Evolutionary conservation across 495 filamentous ascomycete species (phyloP).

Genomic region (Tuber aestivum): DNA sequence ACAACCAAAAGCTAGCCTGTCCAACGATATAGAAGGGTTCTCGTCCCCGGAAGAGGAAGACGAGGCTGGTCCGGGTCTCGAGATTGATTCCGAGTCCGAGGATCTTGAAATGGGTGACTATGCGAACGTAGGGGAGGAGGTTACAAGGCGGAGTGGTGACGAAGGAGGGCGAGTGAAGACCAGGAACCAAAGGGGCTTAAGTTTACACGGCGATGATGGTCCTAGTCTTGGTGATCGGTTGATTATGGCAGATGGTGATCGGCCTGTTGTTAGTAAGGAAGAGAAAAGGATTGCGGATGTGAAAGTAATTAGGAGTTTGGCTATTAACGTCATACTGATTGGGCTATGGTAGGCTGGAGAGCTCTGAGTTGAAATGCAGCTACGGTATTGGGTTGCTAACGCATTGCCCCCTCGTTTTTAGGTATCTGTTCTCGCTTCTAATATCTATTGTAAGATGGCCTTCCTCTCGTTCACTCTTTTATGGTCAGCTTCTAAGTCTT

Average conservation of each 20-base stretch:
- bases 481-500: conserved; percentile 15
- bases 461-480: not conserved
- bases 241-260: conserved; percentile 53
- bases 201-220: conserved; percentile 15
- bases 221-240: conserved; percentile 30
- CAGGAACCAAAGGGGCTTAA: conserved; percentile 28
- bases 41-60: conserved; percentile 7
- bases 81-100: conserved; percentile 38
- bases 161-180: conserved; percentile 22
- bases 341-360: conserved; percentile 61
- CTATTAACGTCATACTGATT: conserved; percentile 71
- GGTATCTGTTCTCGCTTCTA: conserved; percentile 77
- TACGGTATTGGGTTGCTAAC: conserved; percentile 16
- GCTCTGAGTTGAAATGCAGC: not conserved
- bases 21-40: conserved; percentile 11
- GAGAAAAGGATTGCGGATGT: conserved; percentile 65
- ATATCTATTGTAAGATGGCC: conserved; percentile 76
- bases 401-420: conserved; percentile 8
- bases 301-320: conserved; percentile 59
- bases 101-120: conserved; percentile 42
- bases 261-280: conserved; percentile 51
- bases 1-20: conserved; percentile 12
- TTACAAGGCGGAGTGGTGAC: conserved; percentile 22
- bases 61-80: conserved; percentile 26
- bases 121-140: conserved; percentile 30